phyloP scores from a whole-genome alignment of 2,329 filamentous ascomycete species.

The Sclerotinia borealis region DNA sequence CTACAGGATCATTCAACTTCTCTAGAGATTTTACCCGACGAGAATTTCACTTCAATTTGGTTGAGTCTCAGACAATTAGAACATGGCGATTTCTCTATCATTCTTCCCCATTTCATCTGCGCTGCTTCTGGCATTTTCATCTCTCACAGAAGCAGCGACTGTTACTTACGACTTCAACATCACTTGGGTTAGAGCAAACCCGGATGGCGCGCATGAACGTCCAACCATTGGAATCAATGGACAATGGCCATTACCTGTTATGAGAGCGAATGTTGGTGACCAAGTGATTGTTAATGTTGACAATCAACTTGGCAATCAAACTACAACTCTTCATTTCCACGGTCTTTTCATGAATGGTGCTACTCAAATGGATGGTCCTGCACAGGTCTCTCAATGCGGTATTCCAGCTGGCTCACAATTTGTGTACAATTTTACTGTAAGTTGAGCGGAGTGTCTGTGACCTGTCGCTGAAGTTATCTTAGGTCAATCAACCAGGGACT shows the following conservation, averaged over 20 bases:
- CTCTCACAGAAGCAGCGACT: slow-evolving; percentile 38
- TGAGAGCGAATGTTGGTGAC: slow-evolving; percentile 58
- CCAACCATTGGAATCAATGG: slow-evolving; percentile 73
- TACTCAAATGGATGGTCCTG: slow-evolving; percentile 63
- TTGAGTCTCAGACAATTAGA: neutral
- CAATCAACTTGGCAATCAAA: slow-evolving; percentile 45
- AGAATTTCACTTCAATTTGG: neutral
- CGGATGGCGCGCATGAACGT: slow-evolving; percentile 59
- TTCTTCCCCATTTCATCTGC: slow-evolving; percentile 36
- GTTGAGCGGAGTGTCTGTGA: slow-evolving; percentile 29
- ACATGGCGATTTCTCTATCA: slow-evolving; percentile 41
- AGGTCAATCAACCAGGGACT: slow-evolving; percentile 60
- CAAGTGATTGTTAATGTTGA: slow-evolving; percentile 37
- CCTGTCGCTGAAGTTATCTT: neutral
- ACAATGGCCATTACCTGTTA: slow-evolving; percentile 65
- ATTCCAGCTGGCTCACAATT: slow-evolving; percentile 60
- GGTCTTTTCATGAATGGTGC: slow-evolving; percentile 64
- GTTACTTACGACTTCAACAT: slow-evolving; percentile 61
- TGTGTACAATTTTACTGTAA: slow-evolving; percentile 62
- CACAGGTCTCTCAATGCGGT: slow-evolving; percentile 59
- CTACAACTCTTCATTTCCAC: slow-evolving; percentile 63
- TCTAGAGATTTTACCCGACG: neutral
- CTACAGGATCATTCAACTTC: neutral
- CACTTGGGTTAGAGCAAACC: slow-evolving; percentile 65
- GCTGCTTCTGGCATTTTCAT: slow-evolving; percentile 29